These are phyloP conservation scores for Clarkia xantiana DNA, from an alignment of 345 rosid genomes.

Conservation along the genomic window DNA sequence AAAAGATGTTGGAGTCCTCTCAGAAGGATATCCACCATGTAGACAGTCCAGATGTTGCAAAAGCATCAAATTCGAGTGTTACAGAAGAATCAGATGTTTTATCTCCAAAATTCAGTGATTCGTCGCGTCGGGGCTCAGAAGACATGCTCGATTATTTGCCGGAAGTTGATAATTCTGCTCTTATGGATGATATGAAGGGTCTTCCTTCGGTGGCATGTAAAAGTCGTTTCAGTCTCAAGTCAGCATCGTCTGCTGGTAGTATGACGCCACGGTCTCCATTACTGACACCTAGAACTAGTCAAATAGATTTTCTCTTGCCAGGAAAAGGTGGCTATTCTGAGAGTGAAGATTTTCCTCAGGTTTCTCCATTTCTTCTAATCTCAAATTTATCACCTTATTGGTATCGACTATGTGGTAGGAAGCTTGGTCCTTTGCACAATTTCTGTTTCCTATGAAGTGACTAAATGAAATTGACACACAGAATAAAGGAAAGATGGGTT, in stretches of 20 bases:
- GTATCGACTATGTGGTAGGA: background rate
- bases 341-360: constrained; percentile 85
- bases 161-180: constrained; percentile 62
- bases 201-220: constrained; percentile 86
- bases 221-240: constrained; percentile 92
- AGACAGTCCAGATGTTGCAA: constrained; percentile 83
- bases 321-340: constrained; percentile 78
- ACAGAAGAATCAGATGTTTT: constrained; percentile 76
- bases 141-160: constrained; percentile 98
- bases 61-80: constrained; percentile 77
- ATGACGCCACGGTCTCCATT: constrained; percentile 97
- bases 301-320: constrained; percentile 63
- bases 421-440: too few relatives aligned
- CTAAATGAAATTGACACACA: too few relatives aligned
- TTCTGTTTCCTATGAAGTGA: too few relatives aligned
- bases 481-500: too few relatives aligned
- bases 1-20: constrained; percentile 69
- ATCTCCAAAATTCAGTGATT: constrained; percentile 94
- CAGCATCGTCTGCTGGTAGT: constrained; percentile 98
- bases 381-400: too few relatives aligned
- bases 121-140: constrained; percentile 95
- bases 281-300: constrained; percentile 86
- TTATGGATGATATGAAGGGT: constrained; percentile 87
- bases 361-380: constrained; percentile 13
- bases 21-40: constrained; percentile 65